phyloP scores from a whole-genome alignment of 1,139 yeast species.

The Pneumocystis canis region DNA sequence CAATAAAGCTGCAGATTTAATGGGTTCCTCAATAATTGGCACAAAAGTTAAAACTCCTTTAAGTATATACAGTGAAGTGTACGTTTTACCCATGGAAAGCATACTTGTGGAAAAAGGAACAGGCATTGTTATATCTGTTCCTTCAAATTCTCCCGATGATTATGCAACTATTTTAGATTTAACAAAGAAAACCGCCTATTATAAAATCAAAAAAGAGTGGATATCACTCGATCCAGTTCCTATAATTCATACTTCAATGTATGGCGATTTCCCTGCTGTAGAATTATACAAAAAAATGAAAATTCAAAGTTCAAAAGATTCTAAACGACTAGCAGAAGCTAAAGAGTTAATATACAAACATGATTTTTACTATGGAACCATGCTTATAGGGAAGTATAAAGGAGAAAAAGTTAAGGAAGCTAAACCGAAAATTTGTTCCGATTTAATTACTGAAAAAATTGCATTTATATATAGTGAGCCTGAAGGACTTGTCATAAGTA shows the following conservation, averaged over 20 bases:
- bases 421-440: constrained; percentile 73
- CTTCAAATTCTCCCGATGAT: constrained; percentile 97
- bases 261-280: constrained; percentile 84
- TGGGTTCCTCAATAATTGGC: constrained; percentile 69
- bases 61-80: constrained; percentile 52
- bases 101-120: constrained; percentile 92
- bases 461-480: constrained; percentile 93
- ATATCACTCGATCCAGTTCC: constrained; percentile 59
- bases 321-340: constrained; percentile 74
- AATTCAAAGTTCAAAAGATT: constrained; percentile 88
- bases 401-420: constrained; percentile 89
- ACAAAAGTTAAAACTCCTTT: constrained; percentile 78
- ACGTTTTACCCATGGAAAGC: constrained; percentile 95
- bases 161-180: constrained; percentile 73
- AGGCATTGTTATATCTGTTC: constrained; percentile 97
- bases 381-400: constrained; percentile 65
- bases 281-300: constrained; percentile 69
- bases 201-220: constrained; percentile 78
- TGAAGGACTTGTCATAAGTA: constrained; percentile 72
- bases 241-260: constrained; percentile 63
- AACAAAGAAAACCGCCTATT: constrained; percentile 79
- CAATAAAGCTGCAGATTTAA: constrained; percentile 42
- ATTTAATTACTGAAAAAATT: constrained; percentile 56
- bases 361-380: constrained; percentile 81
- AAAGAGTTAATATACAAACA: constrained; percentile 93